A percentile compares a stretch with the other conserved stretches of the same genome.
Conservation (phyloP, 2,329 filamentous ascomycete species). For the Trichoderma citrinoviride region DNA sequence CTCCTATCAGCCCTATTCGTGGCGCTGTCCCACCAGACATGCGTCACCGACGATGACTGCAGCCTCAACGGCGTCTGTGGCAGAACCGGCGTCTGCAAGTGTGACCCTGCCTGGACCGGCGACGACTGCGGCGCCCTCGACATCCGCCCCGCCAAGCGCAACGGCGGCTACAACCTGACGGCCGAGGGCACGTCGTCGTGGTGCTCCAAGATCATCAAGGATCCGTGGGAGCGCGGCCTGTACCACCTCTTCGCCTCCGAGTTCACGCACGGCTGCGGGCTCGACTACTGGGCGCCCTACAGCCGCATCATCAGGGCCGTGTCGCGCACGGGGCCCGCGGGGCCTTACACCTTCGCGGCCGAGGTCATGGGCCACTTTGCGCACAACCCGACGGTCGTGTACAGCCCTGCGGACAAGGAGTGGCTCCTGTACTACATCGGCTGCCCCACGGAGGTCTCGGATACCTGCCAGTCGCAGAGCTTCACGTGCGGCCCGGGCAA, state of each 20-base stretch:
- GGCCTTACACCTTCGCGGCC: conserved; percentile 44
- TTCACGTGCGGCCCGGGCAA: conserved; percentile 28
- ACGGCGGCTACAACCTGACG: conserved; percentile 48
- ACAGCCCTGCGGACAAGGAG: conserved; percentile 42
- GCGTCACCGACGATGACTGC: conserved; percentile 31
- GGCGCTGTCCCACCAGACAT: conserved; percentile 20
- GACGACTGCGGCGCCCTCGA: conserved; percentile 46
- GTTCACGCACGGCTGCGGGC: conserved; percentile 45
- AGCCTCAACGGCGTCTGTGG: conserved; percentile 34
- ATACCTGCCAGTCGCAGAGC: conserved; percentile 17
- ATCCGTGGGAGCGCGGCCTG: conserved; percentile 36
- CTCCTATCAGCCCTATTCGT: not conserved
- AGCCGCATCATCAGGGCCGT: conserved; percentile 47
- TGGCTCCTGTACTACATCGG: conserved; percentile 49
- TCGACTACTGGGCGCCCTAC: conserved; percentile 47
- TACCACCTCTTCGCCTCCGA: conserved; percentile 48
- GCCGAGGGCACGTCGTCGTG: conserved; percentile 44
- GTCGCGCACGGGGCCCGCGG: conserved; percentile 42
- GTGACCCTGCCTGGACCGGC: conserved; percentile 45
- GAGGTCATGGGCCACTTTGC: conserved; percentile 43
- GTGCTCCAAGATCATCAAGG: conserved; percentile 47
- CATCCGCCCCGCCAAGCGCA: conserved; percentile 40
- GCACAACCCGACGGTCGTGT: conserved; percentile 47
- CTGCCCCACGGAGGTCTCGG: conserved; percentile 9
- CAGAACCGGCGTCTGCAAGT: conserved; percentile 24